A percentile compares a stretch with the other conserved stretches of the same genome.
These are phyloP conservation scores for Diaporthe vexans DNA, from an alignment of 2,329 filamentous ascomycete genomes.

Conservation along the genomic window DNA sequence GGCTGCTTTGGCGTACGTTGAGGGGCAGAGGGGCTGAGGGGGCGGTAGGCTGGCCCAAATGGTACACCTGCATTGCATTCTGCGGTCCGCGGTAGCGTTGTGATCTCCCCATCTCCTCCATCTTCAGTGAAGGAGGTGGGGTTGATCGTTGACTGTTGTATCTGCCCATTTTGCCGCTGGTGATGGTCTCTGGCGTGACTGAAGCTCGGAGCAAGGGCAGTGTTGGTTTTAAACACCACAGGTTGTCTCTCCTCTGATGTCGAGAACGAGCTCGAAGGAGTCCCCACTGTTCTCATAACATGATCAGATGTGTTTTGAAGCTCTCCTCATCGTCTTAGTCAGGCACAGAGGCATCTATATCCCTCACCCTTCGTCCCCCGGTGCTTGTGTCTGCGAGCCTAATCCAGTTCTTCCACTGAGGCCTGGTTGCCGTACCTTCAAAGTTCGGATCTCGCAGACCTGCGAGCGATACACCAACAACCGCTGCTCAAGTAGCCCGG, in stretches of 20 bases:
- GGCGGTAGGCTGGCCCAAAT: not conserved
- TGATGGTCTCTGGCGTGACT: not conserved
- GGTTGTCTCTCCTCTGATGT: not conserved
- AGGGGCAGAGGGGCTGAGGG: not conserved
- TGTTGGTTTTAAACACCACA: not conserved
- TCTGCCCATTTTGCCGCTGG: slow-evolving; percentile 11
- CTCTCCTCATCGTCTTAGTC: slow-evolving; percentile 26
- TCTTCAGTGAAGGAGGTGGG: slow-evolving; percentile 1
- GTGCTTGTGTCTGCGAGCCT: not conserved
- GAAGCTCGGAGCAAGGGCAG: not conserved
- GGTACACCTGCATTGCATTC: slow-evolving; percentile 24
- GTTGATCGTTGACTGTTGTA: slow-evolving; percentile 15
- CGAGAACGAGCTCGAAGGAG: not conserved
- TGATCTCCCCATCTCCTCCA: slow-evolving; percentile 1
- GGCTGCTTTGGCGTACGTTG: not conserved
- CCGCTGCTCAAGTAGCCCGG: not conserved
- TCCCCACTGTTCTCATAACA: slow-evolving; percentile 17
- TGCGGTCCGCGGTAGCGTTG: slow-evolving; percentile 18
- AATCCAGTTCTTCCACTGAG: not conserved
- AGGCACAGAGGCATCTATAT: slow-evolving; percentile 4
- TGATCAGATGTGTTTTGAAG: slow-evolving; percentile 18
- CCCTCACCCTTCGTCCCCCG: not conserved
- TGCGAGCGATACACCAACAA: not conserved
- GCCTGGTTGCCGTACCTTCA: not conserved
- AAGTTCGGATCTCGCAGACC: too few relatives aligned